Base-by-base conservation (phyloP, 495 filamentous ascomycete genomes). In the Alectoria sarmentosa region DNA sequence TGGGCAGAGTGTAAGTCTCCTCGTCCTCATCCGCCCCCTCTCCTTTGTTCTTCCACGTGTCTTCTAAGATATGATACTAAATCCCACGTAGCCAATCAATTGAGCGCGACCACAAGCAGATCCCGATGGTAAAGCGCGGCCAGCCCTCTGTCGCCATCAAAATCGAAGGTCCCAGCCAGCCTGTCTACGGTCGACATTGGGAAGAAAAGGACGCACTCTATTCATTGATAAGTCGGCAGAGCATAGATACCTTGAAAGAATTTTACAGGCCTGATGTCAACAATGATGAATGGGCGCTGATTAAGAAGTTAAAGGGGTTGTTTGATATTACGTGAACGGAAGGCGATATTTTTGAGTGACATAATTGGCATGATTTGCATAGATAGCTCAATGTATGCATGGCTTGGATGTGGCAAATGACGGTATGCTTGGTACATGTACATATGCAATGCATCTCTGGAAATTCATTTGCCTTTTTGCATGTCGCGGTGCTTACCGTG, bases 91-190 rank as follows among this genome's bases (percentile, higher is more conserved):
- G 92, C 21, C 86, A 89, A 66, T 91, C 88, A 13, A 98, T 99
- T 74, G 92, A 98, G 76, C 88, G 95, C 73, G 95, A 99, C 67
- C 95, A 98, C 85, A 99, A 98, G 79, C 82, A 93, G 58, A 86
- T 99, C 70, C 82, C 79, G 15, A 79, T 96, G 57, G 92, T 89
- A 79, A 99, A 98, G 79, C 92, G 91, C 78, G 95, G 93, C 64
- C 90, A 96, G 71, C 95, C 94, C 39, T 96, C 92, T 9, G 94
- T 98, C 21, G 94, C 94, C 32, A 82, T 99, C 77, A 99, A 99
- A 84, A 92, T 99, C 72, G 94, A 99, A 78, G 93, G 92, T 21
- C 77, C 88, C 28, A 93, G 97, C 76, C 94, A 99, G 77, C 94
- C 94, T 17, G 83, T 89, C 63, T 99, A 99, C 74, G 94, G 94